Base-by-base conservation (phyloP, 768 basidiomycete genomes). In the Pulveroboletus sp. region DNA sequence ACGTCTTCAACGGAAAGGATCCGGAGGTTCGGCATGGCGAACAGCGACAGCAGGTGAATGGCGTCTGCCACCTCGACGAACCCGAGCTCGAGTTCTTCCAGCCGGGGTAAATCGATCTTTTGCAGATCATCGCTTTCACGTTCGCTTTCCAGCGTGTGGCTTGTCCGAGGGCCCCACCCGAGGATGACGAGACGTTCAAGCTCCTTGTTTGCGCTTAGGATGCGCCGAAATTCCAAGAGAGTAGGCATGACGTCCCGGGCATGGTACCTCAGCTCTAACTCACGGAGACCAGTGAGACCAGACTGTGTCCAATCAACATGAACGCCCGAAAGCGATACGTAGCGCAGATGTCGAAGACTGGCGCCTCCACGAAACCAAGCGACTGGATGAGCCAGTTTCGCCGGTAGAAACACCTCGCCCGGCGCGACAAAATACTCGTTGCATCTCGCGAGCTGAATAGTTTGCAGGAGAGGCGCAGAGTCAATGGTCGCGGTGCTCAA, bases 201-300 rank as follows among this genome's bases (percentile, higher is more conserved):
- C 17, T 44, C 36, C 10, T 63, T 54, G 51, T 73, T 82, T 1
- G 64, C 66, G 7, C 60, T 30, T 18, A 81, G 61, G 33, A 82
- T 75, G 24, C 57, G 47, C 8, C 56, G 51, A 53, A 84, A 82
- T 46, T 80, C 71, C 0, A 62, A 54, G 41, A 79, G 56, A 6
- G 71, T 72, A 2, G 82, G 82, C 68, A 76, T 74, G n/a, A 83
- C 78, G 36, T 81, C 76, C 35, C 58, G 68, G 1, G 82, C 74
- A 15, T 81, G 79, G 55, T 79, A 84, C 54, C 73, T 79, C 57
- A 83, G 66, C 54, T 80, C 76, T 32, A 83, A 66, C 26, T 65
- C 69, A 17, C 67, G 67, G 14, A 84, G 73, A 49, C 73, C 71
- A 6, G 56, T 58, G 43, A 82, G 63, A 10, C 70, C 57, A 7